These are phyloP conservation scores for Dioszegia aurantiaca DNA, from an alignment of 768 basidiomycete species.

Conservation along the genomic window DNA sequence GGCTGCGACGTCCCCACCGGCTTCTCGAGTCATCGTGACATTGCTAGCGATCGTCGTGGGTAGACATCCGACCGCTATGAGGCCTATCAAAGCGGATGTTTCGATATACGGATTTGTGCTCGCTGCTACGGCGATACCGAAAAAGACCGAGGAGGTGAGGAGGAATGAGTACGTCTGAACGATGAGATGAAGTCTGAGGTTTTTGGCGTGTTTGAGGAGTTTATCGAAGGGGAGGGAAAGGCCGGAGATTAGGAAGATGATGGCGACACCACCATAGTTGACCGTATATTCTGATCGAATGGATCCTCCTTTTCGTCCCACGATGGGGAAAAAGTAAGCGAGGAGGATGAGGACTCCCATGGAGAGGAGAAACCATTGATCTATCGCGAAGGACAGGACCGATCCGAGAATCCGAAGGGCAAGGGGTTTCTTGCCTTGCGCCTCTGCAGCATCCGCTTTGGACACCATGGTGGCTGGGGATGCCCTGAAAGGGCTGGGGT, in stretches of 20 bases:
- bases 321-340: slow-evolving; percentile 41
- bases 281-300: slow-evolving; percentile 39
- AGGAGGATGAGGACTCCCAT: slow-evolving; percentile 30
- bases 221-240: slow-evolving; percentile 41
- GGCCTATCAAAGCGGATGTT: slow-evolving; percentile 37
- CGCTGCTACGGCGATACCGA: slow-evolving; percentile 31
- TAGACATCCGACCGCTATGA: slow-evolving; percentile 37
- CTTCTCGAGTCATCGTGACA: slow-evolving; percentile 49
- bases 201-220: slow-evolving; percentile 29
- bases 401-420: neutral
- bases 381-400: slow-evolving; percentile 7
- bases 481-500: no score
- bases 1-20: slow-evolving; percentile 46
- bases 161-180: slow-evolving; percentile 47
- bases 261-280: slow-evolving; percentile 44
- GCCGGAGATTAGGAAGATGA: slow-evolving; percentile 48
- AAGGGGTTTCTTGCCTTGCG: neutral
- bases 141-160: slow-evolving; percentile 44
- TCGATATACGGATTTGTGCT: slow-evolving; percentile 21
- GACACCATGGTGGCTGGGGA: no score
- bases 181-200: slow-evolving; percentile 45
- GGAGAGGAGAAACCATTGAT: slow-evolving; percentile 25
- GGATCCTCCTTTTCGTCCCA: slow-evolving; percentile 39
- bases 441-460: no score
- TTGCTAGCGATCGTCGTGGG: slow-evolving; percentile 28